Percentiles rank a stretch among this genome's conserved stretches.
phyloP scores from a whole-genome alignment of 2,329 filamentous ascomycete genomes.

The Trichoderma sp. region DNA sequence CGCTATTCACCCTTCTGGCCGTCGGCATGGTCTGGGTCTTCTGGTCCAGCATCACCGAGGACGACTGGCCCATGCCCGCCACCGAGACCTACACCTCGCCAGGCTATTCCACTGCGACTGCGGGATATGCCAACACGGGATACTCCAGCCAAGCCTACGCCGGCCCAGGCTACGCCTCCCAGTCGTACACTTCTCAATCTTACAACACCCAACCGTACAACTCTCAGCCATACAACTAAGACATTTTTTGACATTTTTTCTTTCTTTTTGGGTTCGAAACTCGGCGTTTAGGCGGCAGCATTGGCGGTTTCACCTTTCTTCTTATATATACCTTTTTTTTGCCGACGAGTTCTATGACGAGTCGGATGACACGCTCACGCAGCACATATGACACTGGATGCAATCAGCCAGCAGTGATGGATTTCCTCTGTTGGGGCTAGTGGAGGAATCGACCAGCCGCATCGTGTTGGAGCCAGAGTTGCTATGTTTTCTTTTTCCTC shows the following conservation, averaged over 20 bases:
- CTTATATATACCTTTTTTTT: conserved; percentile 16
- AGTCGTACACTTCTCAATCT: conserved; percentile 19
- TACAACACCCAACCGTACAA: conserved; percentile 18
- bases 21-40: conserved; percentile 89
- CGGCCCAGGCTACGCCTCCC: conserved; percentile 15
- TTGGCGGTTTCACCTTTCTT: conserved; percentile 31
- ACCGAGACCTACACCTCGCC: conserved; percentile 45
- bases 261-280: conserved; percentile 28
- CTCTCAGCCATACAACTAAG: conserved; percentile 25
- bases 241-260: conserved; percentile 26
- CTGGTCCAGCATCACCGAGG: conserved; percentile 99
- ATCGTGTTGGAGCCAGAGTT: conserved; percentile 14
- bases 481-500: neutral
- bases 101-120: conserved; percentile 7
- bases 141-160: conserved; percentile 18
- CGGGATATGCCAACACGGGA: conserved; percentile 4
- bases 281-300: conserved; percentile 35
- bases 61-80: conserved; percentile 80
- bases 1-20: conserved; percentile 83
- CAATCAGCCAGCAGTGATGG: conserved; percentile 25
- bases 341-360: conserved; percentile 24
- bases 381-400: conserved; percentile 13
- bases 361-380: conserved; percentile 29
- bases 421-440: neutral
- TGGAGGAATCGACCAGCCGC: conserved; percentile 2